Base-by-base conservation (phyloP, 345 rosid species). In the Carallia brachiata region DNA sequence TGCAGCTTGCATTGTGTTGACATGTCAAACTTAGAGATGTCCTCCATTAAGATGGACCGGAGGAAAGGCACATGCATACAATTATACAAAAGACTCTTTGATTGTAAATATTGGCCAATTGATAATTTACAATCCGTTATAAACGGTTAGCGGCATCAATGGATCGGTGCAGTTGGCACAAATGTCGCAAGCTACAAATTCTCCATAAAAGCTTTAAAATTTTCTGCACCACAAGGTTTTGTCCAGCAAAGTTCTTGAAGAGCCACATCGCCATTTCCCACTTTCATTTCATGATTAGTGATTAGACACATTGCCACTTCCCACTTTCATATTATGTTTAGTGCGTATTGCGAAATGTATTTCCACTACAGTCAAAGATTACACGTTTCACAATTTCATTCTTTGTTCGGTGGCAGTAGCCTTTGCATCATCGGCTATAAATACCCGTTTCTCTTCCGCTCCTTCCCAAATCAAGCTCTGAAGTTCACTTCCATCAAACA, bases 81-180 rank as follows among this genome's bases (percentile, higher is more conserved):
- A 23, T 23, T 23, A 30, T 27, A 6, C 61, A 56, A 10, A 56
- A 23, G 31, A 19, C 4, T 32, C 27, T 10, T 56, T 56, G 61
- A 56, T 23, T 19, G 31, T 19, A 56, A 27, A n/a, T 1, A 12
- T 23, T 23, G 23, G 23, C 23, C 23, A 23, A 23, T 23, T 23
- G 23, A 23, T 23, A 23, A 23, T 23, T 23, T 5, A 23, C 8
- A 23, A n/a, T 30, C 8, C 3, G 19, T 56, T 12, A 32, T 65
- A 70, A 36, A 47, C 34, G 61, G 69, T 16, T n/a, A 71, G 75
- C 63, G 75, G 28, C 47, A 54, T 55, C 30, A 19, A 66, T 48
- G 34, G 59, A 66, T 61, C 61, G 17, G 23, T 60, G 65, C 23
- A 28, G 13, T 30, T 19, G 6, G 1, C 6, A 2, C 61, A 57